Evolutionary conservation across 2,329 filamentous ascomycete species (phyloP).

Genomic region (Onygenales sp.): DNA sequence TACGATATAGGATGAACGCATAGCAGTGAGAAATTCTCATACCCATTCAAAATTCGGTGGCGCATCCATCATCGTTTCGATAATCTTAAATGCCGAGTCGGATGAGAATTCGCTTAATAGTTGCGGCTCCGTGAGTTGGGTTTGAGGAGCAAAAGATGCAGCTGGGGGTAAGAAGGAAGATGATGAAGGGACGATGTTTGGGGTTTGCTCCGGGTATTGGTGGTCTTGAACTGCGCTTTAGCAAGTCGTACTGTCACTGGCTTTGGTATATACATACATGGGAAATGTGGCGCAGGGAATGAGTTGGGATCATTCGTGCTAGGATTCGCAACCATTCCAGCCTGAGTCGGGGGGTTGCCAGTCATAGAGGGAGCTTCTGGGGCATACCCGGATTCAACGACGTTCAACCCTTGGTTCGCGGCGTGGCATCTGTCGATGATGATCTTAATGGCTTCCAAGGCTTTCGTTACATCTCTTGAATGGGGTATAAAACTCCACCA

Average conservation of each 20-base stretch:
- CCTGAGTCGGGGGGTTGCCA: not conserved
- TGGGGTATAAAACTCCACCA: too few relatives aligned
- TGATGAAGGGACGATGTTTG: not conserved
- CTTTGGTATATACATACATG: not conserved
- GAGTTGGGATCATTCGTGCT: not conserved
- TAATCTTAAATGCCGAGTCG: slow-evolving; percentile 1
- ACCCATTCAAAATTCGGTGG: slow-evolving; percentile 4
- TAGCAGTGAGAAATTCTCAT: not conserved
- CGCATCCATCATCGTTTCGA: slow-evolving; percentile 2
- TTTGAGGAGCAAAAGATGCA: not conserved
- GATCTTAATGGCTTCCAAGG: too few relatives aligned
- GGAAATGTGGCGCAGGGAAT: not conserved
- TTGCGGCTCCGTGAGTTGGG: not conserved
- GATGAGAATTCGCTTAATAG: not conserved
- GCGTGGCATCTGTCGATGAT: too few relatives aligned
- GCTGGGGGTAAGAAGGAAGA: not conserved
- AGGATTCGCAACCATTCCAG: not conserved
- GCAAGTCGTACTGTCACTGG: not conserved
- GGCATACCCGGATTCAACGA: not conserved
- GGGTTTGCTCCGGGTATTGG: not conserved
- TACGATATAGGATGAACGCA: too few relatives aligned
- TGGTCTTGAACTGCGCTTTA: not conserved
- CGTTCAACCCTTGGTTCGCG: too few relatives aligned
- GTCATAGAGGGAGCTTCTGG: not conserved
- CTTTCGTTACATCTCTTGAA: too few relatives aligned